Conservation (phyloP, 1,284 basidiomycete species). For the Exsudoporus floridanus region DNA sequence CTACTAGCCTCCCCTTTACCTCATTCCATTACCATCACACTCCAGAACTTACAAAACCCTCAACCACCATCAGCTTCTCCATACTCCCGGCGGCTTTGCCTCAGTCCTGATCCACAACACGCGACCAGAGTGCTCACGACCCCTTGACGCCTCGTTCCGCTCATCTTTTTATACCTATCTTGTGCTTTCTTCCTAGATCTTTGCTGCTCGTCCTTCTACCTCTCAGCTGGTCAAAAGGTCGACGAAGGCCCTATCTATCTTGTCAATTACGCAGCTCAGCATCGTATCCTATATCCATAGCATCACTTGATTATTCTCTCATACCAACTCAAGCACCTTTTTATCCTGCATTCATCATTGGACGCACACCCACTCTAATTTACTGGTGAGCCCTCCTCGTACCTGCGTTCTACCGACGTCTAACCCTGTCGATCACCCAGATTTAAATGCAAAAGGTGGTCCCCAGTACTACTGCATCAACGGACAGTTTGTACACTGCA, state of each 20-base stretch:
- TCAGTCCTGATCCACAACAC: constrained; percentile 40
- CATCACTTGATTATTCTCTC: constrained; percentile 51
- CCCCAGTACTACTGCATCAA: constrained; percentile 36
- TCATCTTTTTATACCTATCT: constrained; percentile 66
- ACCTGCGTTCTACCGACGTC: constrained; percentile 16
- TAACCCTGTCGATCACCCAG: constrained; percentile 28
- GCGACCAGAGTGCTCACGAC: constrained; percentile 50
- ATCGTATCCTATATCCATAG: constrained; percentile 43
- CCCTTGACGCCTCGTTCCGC: constrained; percentile 38
- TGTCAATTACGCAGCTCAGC: constrained; percentile 43
- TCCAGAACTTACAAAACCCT: constrained; percentile 38
- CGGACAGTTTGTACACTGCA: constrained; percentile 38
- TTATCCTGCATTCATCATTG: constrained; percentile 48
- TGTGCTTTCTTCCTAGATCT: constrained; percentile 42
- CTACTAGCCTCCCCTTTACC: constrained; percentile 59
- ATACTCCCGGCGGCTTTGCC: constrained; percentile 28
- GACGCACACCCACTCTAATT: constrained; percentile 55
- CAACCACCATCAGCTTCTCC: constrained; percentile 37
- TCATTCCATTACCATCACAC: constrained; percentile 51
- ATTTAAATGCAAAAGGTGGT: constrained; percentile 41
- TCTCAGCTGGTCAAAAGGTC: constrained; percentile 37
- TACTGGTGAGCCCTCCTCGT: constrained; percentile 49
- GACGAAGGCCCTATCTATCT: constrained; percentile 46
- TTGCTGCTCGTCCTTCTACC: constrained; percentile 36
- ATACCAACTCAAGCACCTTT: constrained; percentile 43